phyloP scores from a whole-genome alignment of 202 grass and related monocot species.

The Setaria viridis region DNA sequence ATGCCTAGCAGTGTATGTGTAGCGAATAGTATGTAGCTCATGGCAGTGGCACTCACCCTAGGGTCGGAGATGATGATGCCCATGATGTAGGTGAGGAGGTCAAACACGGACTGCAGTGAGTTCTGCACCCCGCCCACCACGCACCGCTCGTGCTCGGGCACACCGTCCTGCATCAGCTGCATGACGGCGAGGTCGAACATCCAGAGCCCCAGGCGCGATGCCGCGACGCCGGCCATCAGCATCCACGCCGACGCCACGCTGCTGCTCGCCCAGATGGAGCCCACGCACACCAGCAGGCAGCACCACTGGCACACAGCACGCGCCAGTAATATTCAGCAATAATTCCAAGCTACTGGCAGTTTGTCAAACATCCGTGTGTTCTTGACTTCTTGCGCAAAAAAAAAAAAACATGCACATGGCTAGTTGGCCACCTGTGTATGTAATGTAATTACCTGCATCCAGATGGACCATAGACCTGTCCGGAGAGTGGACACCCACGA shows the following conservation, averaged over 20 bases:
- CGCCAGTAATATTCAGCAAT: neutral
- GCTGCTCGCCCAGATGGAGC: constrained; percentile 61
- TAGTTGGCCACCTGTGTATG: neutral
- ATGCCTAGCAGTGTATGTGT: neutral
- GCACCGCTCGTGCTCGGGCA: constrained; percentile 76
- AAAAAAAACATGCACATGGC: neutral
- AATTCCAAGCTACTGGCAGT: neutral
- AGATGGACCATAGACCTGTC: constrained; percentile 87
- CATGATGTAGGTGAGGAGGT: constrained; percentile 90
- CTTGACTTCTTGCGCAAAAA: neutral
- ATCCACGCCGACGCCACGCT: constrained; percentile 69
- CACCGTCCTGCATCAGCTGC: constrained; percentile 89
- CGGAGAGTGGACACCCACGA: constrained; percentile 69
- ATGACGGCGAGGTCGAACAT: constrained; percentile 91
- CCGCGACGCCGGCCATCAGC: constrained; percentile 84
- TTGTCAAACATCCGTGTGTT: neutral
- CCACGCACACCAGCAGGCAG: constrained; percentile 77
- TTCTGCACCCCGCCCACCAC: constrained; percentile 88
- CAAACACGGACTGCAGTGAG: constrained; percentile 89
- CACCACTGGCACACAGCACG: constrained; percentile 54
- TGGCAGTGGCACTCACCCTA: constrained; percentile 39
- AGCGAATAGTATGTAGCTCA: neutral
- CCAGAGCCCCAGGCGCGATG: constrained; percentile 89
- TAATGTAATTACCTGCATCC: constrained; percentile 44
- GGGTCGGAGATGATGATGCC: constrained; percentile 91